Conservation (phyloP, 768 basidiomycete genomes). For the Termitomyces sp. region DNA sequence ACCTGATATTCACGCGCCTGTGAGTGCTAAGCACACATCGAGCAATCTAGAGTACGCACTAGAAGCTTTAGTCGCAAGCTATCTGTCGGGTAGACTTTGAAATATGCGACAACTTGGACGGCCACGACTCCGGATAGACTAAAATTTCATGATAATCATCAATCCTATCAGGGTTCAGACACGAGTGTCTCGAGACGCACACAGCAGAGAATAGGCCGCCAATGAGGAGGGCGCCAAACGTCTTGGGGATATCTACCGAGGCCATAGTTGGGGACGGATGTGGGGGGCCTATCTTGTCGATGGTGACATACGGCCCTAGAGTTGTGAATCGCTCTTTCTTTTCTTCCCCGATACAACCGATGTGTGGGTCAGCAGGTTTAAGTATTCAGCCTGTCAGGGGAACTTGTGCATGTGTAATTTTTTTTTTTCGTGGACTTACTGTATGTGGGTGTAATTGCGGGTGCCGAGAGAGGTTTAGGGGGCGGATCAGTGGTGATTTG, state of each 20-base stretch:
- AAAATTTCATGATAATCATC: not conserved
- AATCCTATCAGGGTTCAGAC: not conserved
- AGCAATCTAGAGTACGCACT: conserved; percentile 3
- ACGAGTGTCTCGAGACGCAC: conserved; percentile 11
- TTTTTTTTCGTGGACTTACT: no score
- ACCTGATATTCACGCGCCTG: conserved; percentile 8
- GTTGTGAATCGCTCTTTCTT: no score
- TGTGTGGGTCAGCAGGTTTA: no score
- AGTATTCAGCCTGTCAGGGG: no score
- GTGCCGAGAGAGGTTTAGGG: no score
- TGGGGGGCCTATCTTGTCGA: no score
- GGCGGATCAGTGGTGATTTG: no score
- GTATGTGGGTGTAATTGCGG: no score
- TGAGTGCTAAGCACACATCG: not conserved
- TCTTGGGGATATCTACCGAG: conserved; percentile 13
- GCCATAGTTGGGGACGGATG: not conserved
- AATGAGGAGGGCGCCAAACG: conserved; percentile 22
- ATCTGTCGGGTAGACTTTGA: conserved; percentile 18
- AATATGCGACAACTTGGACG: conserved; percentile 20
- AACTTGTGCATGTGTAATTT: no score
- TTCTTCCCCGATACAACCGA: no score
- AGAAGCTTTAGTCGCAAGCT: conserved; percentile 9
- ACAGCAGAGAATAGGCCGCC: conserved; percentile 20
- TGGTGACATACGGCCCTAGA: no score
- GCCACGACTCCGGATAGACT: conserved; percentile 21